Evolutionary conservation across 2,329 filamentous ascomycete genomes (phyloP).

Genomic region (Fusarium buxicola): DNA sequence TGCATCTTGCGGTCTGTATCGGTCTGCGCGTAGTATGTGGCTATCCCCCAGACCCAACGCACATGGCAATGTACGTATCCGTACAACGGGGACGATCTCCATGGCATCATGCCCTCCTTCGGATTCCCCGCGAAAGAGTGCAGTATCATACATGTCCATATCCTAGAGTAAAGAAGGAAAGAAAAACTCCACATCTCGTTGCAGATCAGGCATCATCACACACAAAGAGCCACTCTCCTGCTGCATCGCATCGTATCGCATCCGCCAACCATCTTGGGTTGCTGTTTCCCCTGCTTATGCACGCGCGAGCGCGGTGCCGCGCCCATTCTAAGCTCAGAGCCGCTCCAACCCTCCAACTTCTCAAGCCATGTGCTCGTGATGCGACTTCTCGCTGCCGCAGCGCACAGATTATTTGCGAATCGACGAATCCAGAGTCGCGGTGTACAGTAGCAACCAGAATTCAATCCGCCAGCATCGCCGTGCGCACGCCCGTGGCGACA

Average conservation of each 20-base stretch:
- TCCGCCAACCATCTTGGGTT: neutral
- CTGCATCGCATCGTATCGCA: too few relatives aligned
- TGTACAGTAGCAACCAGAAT: too few relatives aligned
- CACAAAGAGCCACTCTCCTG: neutral
- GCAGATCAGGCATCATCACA: conserved; percentile 8
- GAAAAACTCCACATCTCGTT: neutral
- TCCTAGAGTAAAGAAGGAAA: neutral
- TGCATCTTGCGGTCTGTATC: neutral
- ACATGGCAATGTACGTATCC: conserved; percentile 26
- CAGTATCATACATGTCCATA: too few relatives aligned
- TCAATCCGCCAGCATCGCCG: too few relatives aligned
- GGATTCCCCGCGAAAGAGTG: conserved; percentile 9
- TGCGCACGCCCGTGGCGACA: too few relatives aligned
- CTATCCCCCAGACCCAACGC: neutral
- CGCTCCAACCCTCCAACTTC: too few relatives aligned
- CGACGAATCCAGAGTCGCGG: too few relatives aligned
- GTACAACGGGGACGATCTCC: neutral
- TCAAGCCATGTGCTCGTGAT: too few relatives aligned
- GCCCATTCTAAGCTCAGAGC: neutral
- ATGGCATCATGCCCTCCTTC: conserved; percentile 15
- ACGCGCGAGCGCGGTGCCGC: conserved; percentile 1
- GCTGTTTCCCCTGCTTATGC: conserved; percentile 1
- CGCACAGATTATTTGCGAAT: too few relatives aligned
- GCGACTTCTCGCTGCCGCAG: too few relatives aligned
- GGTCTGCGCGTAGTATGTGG: too few relatives aligned